These are phyloP conservation scores for Ustilago nuda DNA, from an alignment of 1,284 basidiomycete species.

Conservation along the genomic window DNA sequence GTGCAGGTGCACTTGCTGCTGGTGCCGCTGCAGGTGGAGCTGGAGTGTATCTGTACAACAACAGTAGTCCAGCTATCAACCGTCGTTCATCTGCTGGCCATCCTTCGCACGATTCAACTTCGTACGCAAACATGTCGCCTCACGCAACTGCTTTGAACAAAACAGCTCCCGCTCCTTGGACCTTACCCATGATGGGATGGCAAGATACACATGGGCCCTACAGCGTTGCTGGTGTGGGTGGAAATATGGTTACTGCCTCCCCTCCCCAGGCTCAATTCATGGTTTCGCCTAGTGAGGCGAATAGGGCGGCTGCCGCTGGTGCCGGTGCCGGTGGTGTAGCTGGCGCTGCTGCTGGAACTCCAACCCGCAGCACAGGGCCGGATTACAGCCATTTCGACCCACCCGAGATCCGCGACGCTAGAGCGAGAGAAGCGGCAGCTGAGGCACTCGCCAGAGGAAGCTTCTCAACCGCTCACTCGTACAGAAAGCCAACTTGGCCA, in stretches of 20 bases:
- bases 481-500: constrained; percentile 25
- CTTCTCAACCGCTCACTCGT: constrained; percentile 25
- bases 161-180: constrained; percentile 38
- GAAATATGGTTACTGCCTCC: constrained; percentile 16
- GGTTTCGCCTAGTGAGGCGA: constrained; percentile 44
- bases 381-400: constrained; percentile 63
- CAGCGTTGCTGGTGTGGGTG: constrained; percentile 39
- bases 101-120: constrained; percentile 20
- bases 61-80: constrained; percentile 18
- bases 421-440: constrained; percentile 55
- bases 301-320: constrained; percentile 17
- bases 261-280: constrained; percentile 43
- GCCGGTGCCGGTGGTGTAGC: constrained; percentile 19
- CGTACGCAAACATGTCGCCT: constrained; percentile 30
- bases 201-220: constrained; percentile 40
- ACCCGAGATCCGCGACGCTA: constrained; percentile 57
- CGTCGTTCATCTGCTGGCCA: constrained; percentile 42
- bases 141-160: constrained; percentile 20
- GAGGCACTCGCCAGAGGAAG: constrained; percentile 28
- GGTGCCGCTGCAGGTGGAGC: constrained; percentile 46
- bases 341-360: constrained; percentile 7
- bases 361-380: constrained; percentile 37
- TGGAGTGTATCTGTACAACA: constrained; percentile 32
- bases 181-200: constrained; percentile 47
- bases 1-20: constrained; percentile 40